Base-by-base conservation (phyloP, 2,329 filamentous ascomycete species). In the Aspergillus eucalypticola region DNA sequence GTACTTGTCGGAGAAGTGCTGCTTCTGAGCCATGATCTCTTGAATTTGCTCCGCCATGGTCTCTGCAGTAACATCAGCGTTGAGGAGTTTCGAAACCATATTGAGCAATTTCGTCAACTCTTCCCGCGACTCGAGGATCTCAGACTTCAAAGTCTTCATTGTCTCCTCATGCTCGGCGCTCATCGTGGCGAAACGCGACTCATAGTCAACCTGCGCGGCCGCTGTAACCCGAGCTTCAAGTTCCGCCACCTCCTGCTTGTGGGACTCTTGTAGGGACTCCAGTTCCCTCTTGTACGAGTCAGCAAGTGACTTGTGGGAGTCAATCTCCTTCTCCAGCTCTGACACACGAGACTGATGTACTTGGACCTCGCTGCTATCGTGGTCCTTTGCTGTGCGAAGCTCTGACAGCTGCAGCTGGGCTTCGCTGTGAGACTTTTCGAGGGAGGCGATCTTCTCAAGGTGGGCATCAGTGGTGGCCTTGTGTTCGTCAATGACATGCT, bases 401-500 rank as follows among this genome's bases (percentile, higher is more conserved):
- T 89, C 84, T 41, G 91, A 86, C 10, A 96, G 82, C 68, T 94
- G 85, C 50, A 83, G 77, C 68, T 87, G 85, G 54, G 90, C 85
- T 25, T 83, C 82, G 32, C 84, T 75, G 71, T 96, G 89, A 3
- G 88, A 85, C 64, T 88, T 79, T 75, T 96, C 92, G 13, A 96
- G 82, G 65, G 90, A 85, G 3, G 87, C 82, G 29, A 96, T 87
- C 68, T 88, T 90, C 41, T 83, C 73, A 11, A 87, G 81, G 68
- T 93, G 91, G 65, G 81, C 83, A 64, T 84, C 83, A 67, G 96
- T 88, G 39, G 90, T 85, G 3, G 83, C 79, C 77, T 90, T 93
- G 78, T 96, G 92, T 71, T 92, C 88, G 54, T 93, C 87, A 56
- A 97, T 88, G 72, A 96, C 89, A 60, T 78, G 83, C 63, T 90